Percentiles rank a stretch among this genome's conserved stretches.
Conservation (phyloP, 371 early-diverging fungal genomes). For the Nematocida ausubeli region DNA sequence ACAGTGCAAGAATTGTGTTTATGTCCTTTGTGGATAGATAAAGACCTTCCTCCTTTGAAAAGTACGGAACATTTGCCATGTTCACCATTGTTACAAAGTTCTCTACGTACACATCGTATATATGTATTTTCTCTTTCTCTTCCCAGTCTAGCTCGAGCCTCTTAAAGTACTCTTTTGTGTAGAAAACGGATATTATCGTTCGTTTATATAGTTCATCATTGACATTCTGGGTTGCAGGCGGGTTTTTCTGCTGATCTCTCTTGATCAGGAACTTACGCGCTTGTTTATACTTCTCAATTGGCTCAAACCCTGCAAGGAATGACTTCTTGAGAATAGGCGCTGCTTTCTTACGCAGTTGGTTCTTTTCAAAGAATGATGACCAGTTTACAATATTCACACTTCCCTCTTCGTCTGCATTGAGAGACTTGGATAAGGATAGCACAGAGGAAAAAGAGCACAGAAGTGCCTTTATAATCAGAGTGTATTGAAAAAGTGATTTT, state of each 20-base stretch:
- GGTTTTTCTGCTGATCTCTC: neutral
- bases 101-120: conserved; percentile 18
- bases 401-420: neutral
- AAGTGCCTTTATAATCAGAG: neutral
- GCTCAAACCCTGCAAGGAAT: conserved; percentile 39
- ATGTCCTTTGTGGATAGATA: neutral
- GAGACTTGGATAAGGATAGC: neutral
- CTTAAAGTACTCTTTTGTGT: conserved; percentile 34
- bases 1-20: conserved; percentile 30
- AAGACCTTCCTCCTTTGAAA: neutral
- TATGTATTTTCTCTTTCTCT: neutral
- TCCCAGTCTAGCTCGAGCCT: conserved; percentile 11
- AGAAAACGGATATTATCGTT: conserved; percentile 19
- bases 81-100: conserved; percentile 50
- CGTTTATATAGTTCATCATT: neutral
- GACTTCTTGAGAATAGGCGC: neutral
- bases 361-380: neutral
- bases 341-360: neutral
- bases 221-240: neutral
- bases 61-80: conserved; percentile 47
- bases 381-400: conserved; percentile 10
- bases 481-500: neutral
- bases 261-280: conserved; percentile 13
- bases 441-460: neutral
- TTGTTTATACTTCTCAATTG: conserved; percentile 26